phyloP scores from a whole-genome alignment of 2,329 filamentous ascomycete genomes.

The Ophiobolus disseminans region DNA sequence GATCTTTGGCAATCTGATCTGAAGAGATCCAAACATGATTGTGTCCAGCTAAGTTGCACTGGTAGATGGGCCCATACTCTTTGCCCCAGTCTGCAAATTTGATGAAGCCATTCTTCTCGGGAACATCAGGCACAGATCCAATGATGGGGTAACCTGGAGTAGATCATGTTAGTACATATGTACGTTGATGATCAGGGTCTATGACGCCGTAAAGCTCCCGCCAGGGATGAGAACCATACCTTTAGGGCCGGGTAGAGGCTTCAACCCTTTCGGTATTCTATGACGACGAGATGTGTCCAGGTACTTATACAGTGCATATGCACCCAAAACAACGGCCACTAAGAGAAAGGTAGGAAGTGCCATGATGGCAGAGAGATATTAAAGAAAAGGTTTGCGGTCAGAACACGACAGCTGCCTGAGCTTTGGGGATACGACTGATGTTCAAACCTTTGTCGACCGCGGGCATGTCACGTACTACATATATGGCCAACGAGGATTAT shows the following conservation, averaged over 20 bases:
- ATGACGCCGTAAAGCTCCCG: background rate
- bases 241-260: constrained; percentile 51
- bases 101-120: constrained; percentile 53
- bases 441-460: constrained; percentile 12
- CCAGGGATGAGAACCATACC: constrained; percentile 33
- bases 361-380: constrained; percentile 33
- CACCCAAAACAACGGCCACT: constrained; percentile 27
- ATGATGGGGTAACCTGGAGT: constrained; percentile 52
- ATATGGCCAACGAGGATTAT: constrained; percentile 30
- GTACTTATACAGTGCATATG: constrained; percentile 41
- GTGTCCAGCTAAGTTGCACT: constrained; percentile 52
- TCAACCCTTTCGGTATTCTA: constrained; percentile 43
- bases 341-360: constrained; percentile 38
- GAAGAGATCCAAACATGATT: constrained; percentile 57
- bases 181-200: constrained; percentile 1
- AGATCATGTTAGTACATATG: constrained; percentile 16
- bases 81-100: constrained; percentile 57
- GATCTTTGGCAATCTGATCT: constrained; percentile 52
- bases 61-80: constrained; percentile 55
- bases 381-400: constrained; percentile 6
- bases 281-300: constrained; percentile 32
- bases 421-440: constrained; percentile 14
- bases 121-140: constrained; percentile 53
- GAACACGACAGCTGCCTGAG: constrained; percentile 12
- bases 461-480: constrained; percentile 32